These are phyloP conservation scores for Lunularia cruciata DNA, from an alignment of 225 moss, liverwort and hornwort species.

Conservation along the genomic window DNA sequence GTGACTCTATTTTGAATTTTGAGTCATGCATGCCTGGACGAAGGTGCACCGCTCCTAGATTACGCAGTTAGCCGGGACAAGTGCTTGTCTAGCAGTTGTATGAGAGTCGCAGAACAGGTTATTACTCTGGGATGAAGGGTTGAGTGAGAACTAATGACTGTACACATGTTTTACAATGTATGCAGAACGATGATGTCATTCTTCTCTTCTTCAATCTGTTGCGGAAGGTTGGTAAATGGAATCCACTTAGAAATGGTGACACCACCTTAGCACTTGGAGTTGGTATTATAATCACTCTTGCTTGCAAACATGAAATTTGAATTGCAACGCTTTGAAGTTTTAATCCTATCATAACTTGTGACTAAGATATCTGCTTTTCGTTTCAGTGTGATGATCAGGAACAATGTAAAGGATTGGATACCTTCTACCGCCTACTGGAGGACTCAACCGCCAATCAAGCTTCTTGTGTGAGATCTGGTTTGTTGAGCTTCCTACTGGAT, in stretches of 20 bases:
- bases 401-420: slow-evolving; percentile 67
- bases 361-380: slow-evolving; percentile 11
- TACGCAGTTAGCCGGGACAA: no score
- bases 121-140: neutral
- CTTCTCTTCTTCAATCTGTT: slow-evolving; percentile 75
- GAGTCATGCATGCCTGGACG: no score
- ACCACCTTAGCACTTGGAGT: neutral
- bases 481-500: slow-evolving; percentile 68
- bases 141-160: neutral
- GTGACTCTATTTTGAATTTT: no score
- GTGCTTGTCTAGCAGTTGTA: no score
- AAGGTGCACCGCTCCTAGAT: no score
- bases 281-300: no score
- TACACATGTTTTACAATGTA: slow-evolving; percentile 14
- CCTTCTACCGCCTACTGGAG: slow-evolving; percentile 66
- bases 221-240: slow-evolving; percentile 53
- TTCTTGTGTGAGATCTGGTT: slow-evolving; percentile 70
- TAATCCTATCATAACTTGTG: no score
- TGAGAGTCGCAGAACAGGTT: neutral
- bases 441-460: slow-evolving; percentile 78
- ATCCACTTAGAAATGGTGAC: neutral
- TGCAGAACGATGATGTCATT: slow-evolving; percentile 78
- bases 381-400: slow-evolving; percentile 65
- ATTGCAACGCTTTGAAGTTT: neutral
- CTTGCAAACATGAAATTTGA: neutral